A percentile compares a stretch with the other conserved stretches of the same genome.
Evolutionary conservation across 2,329 filamentous ascomycete genomes (phyloP).

Genomic region (Ascomycota sp.): DNA sequence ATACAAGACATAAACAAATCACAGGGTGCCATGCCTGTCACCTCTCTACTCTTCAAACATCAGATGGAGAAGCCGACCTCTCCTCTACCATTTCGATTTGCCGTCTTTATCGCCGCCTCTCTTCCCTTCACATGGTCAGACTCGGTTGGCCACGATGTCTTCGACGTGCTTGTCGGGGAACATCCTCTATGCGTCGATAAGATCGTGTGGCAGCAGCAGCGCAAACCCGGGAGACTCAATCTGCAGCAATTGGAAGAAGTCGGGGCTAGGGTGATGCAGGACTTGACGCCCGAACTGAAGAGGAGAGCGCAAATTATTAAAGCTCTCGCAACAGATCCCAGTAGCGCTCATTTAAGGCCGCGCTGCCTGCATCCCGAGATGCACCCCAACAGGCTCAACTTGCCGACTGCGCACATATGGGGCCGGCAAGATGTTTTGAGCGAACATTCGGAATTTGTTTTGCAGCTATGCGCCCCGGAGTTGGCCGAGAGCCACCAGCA

Average conservation of each 20-base stretch:
- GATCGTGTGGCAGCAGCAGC: background rate
- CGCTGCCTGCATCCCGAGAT: background rate
- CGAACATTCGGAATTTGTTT: background rate
- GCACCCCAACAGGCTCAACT: background rate
- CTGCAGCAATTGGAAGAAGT: background rate
- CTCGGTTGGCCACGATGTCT: background rate
- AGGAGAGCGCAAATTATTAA: background rate
- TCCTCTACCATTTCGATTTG: background rate
- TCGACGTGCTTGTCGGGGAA: background rate
- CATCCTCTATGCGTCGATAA: background rate
- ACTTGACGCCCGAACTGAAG: background rate
- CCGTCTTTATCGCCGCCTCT: background rate
- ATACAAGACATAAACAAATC: background rate
- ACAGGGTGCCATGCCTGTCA: background rate
- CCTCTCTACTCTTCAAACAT: background rate
- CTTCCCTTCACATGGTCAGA: background rate
- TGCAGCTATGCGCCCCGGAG: background rate
- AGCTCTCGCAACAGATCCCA: background rate
- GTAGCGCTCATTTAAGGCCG: background rate
- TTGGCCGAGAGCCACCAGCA: background rate
- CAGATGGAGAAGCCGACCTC: background rate
- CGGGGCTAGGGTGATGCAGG: background rate
- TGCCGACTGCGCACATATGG: conserved; percentile 1
- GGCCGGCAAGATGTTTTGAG: background rate
- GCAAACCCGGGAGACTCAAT: background rate